These are phyloP conservation scores for Basidiobolus meristosporus DNA, from an alignment of 371 early-diverging fungal species.

Conservation along the genomic window DNA sequence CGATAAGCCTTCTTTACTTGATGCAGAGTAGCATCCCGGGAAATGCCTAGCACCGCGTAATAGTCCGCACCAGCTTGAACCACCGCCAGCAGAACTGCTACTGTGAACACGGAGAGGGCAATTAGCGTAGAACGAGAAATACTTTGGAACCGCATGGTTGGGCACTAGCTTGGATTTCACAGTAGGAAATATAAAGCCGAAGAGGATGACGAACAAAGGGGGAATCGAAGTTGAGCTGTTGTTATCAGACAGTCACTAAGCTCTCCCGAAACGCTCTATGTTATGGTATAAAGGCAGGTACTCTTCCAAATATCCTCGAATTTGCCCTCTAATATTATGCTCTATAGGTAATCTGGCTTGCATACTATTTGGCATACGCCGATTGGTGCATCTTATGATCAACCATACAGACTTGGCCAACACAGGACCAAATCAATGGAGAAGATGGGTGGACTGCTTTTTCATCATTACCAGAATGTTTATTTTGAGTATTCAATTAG, in stretches of 20 bases:
- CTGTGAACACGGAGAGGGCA: background rate
- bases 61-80: conserved; percentile 20
- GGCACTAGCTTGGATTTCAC: no score
- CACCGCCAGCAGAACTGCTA: background rate
- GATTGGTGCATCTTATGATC: no score
- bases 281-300: background rate
- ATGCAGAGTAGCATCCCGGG: conserved; percentile 50
- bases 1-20: conserved; percentile 89
- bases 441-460: no score
- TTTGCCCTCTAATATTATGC: no score
- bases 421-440: no score
- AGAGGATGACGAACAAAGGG: background rate
- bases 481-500: no score
- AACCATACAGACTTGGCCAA: no score
- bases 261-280: background rate
- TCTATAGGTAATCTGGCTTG: no score
- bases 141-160: background rate
- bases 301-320: background rate
- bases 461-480: no score
- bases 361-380: no score
- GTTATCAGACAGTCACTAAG: background rate
- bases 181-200: background rate
- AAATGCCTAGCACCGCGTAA: conserved; percentile 76
- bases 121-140: background rate
- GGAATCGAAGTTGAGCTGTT: no score